Conservation (phyloP, 371 early-diverging fungal genomes). For the Mortierella sp. region DNA sequence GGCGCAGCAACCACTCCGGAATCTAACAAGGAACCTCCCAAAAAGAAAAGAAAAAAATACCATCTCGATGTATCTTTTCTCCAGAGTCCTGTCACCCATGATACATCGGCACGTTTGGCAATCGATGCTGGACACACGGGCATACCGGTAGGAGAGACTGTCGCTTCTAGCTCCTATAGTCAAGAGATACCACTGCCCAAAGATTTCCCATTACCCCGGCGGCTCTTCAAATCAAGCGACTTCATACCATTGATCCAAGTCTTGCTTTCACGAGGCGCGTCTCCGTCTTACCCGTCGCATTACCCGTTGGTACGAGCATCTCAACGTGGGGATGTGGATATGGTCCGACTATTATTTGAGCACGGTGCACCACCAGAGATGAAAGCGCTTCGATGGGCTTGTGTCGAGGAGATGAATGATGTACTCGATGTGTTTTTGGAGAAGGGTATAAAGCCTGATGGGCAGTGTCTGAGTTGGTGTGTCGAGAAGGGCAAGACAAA, state of each 20-base stretch:
- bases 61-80: constrained; percentile 2
- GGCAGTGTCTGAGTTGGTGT: constrained; percentile 37
- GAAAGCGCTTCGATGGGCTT: constrained; percentile 42
- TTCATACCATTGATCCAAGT: constrained; percentile 19
- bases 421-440: constrained; percentile 44
- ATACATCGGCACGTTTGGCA: not conserved
- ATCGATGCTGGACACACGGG: not conserved
- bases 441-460: constrained; percentile 37
- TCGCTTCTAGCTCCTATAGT: not conserved
- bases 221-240: constrained; percentile 34
- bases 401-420: constrained; percentile 40
- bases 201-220: constrained; percentile 42
- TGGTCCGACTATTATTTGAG: constrained; percentile 30
- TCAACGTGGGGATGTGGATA: constrained; percentile 46
- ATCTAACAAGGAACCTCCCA: constrained; percentile 8
- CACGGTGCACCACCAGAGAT: constrained; percentile 41
- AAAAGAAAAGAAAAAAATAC: constrained; percentile 42
- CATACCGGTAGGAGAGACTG: not conserved
- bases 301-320: constrained; percentile 45
- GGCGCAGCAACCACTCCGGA: not conserved
- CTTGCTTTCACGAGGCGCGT: constrained; percentile 39
- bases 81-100: not conserved
- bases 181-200: constrained; percentile 35
- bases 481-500: constrained; percentile 39
- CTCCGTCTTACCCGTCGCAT: constrained; percentile 28